Percentiles rank a stretch among this genome's conserved stretches.
Evolutionary conservation across 805 yeast species (phyloP).

Genomic region (Deakozyma indianensis): DNA sequence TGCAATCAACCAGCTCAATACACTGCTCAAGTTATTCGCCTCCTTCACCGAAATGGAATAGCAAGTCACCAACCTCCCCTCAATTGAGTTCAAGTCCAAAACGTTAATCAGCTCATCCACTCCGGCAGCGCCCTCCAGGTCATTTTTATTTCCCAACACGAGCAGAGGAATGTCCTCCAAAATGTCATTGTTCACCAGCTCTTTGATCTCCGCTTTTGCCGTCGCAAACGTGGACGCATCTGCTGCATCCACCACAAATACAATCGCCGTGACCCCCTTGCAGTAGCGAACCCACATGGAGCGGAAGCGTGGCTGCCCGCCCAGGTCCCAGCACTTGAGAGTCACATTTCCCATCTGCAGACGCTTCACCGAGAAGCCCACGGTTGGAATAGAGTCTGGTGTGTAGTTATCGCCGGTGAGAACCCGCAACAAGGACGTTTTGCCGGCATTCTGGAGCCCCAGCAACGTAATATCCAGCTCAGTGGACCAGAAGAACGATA

Average conservation of each 20-base stretch:
- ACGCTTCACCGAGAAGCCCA: constrained; percentile 25
- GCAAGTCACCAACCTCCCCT: constrained; percentile 21
- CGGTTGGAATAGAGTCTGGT: constrained; percentile 23
- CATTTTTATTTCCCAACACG: constrained; percentile 24
- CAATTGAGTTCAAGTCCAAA: constrained; percentile 18
- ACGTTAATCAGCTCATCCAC: constrained; percentile 21
- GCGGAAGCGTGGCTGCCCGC: constrained; percentile 25
- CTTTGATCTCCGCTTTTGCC: constrained; percentile 21
- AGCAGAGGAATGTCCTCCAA: constrained; percentile 21
- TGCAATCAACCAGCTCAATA: constrained; percentile 22
- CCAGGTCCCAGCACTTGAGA: constrained; percentile 27
- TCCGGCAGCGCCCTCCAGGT: constrained; percentile 16
- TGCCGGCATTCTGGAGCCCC: constrained; percentile 26
- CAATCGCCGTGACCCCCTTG: constrained; percentile 22
- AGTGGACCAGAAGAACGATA: constrained; percentile 19
- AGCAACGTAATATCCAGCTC: constrained; percentile 23
- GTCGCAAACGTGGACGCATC: constrained; percentile 17
- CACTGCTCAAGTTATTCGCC: constrained; percentile 19
- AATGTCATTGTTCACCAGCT: constrained; percentile 17
- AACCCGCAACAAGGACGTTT: constrained; percentile 21
- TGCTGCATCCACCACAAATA: constrained; percentile 24
- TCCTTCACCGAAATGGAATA: constrained; percentile 24
- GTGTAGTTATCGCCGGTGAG: constrained; percentile 7
- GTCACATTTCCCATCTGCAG: constrained; percentile 21
- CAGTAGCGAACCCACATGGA: constrained; percentile 27